Percentiles rank a stretch among this genome's conserved stretches.
These are phyloP conservation scores for Coemansia sp. DNA, from an alignment of 192 early-diverging fungal species.

Conservation along the genomic window DNA sequence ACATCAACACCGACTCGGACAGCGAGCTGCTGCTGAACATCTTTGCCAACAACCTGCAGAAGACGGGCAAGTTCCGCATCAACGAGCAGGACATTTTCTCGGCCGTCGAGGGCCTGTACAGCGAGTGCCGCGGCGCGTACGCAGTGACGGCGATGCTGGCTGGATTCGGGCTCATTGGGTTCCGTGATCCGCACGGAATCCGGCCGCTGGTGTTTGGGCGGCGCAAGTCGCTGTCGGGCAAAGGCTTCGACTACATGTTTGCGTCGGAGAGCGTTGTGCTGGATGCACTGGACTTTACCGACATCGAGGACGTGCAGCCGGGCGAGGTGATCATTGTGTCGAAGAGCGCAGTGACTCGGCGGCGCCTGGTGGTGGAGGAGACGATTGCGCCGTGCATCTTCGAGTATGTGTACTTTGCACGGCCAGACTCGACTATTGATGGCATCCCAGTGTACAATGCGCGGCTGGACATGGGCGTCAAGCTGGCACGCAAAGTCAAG, in stretches of 20 bases:
- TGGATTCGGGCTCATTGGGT: slow-evolving; percentile 93
- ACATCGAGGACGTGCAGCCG: slow-evolving; percentile 86
- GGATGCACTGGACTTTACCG: slow-evolving; percentile 85
- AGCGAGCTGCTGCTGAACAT: slow-evolving; percentile 98
- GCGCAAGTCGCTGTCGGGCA: slow-evolving; percentile 57
- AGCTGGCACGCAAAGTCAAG: slow-evolving; percentile 81
- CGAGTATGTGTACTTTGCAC: slow-evolving; percentile 99
- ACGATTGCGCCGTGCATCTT: slow-evolving; percentile 95
- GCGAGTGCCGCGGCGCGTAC: slow-evolving; percentile 87
- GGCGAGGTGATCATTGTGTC: slow-evolving; percentile 96
- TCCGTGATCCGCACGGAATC: slow-evolving; percentile 95
- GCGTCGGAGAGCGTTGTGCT: slow-evolving; percentile 96
- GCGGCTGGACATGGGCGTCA: slow-evolving; percentile 96
- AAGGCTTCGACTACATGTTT: slow-evolving; percentile 95
- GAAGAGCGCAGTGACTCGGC: slow-evolving; percentile 66
- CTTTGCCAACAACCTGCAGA: slow-evolving; percentile 94
- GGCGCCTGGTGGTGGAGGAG: slow-evolving; percentile 59
- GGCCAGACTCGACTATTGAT: slow-evolving; percentile 98
- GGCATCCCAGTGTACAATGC: slow-evolving; percentile 98
- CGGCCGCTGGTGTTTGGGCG: slow-evolving; percentile 93
- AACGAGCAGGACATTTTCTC: slow-evolving; percentile 99
- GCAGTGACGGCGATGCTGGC: slow-evolving; percentile 97
- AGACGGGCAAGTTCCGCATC: slow-evolving; percentile 94
- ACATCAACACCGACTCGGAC: slow-evolving; percentile 99
- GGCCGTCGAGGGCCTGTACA: slow-evolving; percentile 81